Evolutionary conservation across 2,329 filamentous ascomycete genomes (phyloP).

Genomic region (Plectosphaerella sp.): DNA sequence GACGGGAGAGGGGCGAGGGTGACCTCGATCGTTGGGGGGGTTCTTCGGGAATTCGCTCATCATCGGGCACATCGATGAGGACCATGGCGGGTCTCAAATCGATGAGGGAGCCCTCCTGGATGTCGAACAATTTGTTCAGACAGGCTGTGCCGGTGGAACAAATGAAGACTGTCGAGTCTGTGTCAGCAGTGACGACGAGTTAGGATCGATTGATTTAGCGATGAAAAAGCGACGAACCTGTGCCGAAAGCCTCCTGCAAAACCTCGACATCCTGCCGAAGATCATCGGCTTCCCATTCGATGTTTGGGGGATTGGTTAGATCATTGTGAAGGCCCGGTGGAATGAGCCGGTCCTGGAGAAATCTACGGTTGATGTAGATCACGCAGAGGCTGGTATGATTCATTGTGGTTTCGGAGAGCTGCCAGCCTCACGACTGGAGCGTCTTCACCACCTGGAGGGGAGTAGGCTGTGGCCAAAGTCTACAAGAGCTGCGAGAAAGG

Average conservation of each 20-base stretch:
- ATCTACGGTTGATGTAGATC: conserved; percentile 55
- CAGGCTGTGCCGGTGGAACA: conserved; percentile 50
- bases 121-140: conserved; percentile 45
- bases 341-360: conserved; percentile 41
- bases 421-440: conserved; percentile 59
- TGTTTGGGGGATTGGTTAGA: conserved; percentile 13
- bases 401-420: conserved; percentile 52
- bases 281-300: conserved; percentile 31
- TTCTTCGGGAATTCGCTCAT: conserved; percentile 36
- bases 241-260: conserved; percentile 49
- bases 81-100: conserved; percentile 54
- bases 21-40: conserved; percentile 30
- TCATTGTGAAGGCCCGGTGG: conserved; percentile 16
- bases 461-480: conserved; percentile 14
- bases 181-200: background rate
- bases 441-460: conserved; percentile 40
- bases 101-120: conserved; percentile 47
- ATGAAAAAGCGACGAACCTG: conserved; percentile 37
- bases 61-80: conserved; percentile 50
- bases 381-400: conserved; percentile 54
- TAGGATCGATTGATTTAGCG: background rate
- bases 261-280: conserved; percentile 42
- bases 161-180: conserved; percentile 40
- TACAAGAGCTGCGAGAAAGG: too few relatives aligned
- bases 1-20: conserved; percentile 38